Evolutionary conservation across 2,329 filamentous ascomycete genomes (phyloP), one percentile per base, ranked within the genome.

Genomic region (Atkinsonella texensis): DNA sequence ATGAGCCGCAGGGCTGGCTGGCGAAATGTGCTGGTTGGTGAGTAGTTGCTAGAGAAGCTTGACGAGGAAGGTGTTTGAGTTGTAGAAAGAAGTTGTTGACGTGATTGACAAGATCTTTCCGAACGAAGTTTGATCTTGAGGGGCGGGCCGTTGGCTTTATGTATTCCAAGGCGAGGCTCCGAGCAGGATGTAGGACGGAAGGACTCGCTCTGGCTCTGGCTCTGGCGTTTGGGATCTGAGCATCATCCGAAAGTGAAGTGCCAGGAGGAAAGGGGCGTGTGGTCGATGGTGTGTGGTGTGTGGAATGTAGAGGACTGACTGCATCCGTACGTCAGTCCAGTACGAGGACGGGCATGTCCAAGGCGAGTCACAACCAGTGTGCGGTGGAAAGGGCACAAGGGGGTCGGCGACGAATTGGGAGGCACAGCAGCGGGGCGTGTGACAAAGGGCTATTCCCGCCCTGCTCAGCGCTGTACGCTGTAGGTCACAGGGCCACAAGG

Each of bases 61-160:
- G n/a, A 48, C 35, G 15, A 38, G 35, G 12, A 17, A 35, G 1
- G 6, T 45, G 42, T 15, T 28, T 31, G 12, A 23, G 12, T 13
- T 6, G 42, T 45, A 31, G 12, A 33, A 8, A 28, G 35, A 38
- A 38, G 15, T 9, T 38, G 35, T 38, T 38, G 35, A 17, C 10
- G 17, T 49, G 23, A 41, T 28, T 32, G 49, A 44, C 20, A 13
- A 39, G 41, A 52, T 48, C 46, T n/a, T 23, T n/a, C n/a, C n/a
- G n/a, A 32, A 3, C 20, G 11, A 28, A 20, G 15, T n/a, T n/a
- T 35, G 45, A 35, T 38, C 18, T 38, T 15, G 59, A 60, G 60
- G 28, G 61, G 61, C 60, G 61, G 48, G 59, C 52, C 57, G 56
- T 55, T 55, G 58, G 54, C 59, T 58, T 63, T 63, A 62, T 63